phyloP scores from a whole-genome alignment of 2,329 filamentous ascomycete genomes.

The Anisogramma anomala region DNA sequence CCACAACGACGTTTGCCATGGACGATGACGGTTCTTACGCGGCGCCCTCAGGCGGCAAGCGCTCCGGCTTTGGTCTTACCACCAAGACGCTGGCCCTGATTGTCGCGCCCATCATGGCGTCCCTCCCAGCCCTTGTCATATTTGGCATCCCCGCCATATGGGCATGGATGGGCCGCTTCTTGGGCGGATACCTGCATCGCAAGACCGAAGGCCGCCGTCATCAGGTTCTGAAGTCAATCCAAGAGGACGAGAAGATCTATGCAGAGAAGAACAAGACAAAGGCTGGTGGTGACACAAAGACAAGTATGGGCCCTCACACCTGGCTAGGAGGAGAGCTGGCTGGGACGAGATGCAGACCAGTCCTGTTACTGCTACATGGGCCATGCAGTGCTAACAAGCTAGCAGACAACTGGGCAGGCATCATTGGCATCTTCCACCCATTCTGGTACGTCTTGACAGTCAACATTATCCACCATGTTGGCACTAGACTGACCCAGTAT shows the following conservation, averaged over 20 bases:
- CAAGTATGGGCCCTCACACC: no score
- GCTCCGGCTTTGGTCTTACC: constrained; percentile 22
- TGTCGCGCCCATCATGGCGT: constrained; percentile 20
- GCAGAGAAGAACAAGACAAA: constrained; percentile 20
- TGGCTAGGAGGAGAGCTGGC: constrained; percentile 46
- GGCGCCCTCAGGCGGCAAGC: constrained; percentile 19
- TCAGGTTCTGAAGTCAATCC: constrained; percentile 42
- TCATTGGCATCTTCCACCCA: constrained; percentile 94
- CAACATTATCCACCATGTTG: background rate
- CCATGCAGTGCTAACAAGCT: constrained; percentile 28
- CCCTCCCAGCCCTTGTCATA: constrained; percentile 23
- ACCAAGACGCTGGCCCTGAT: constrained; percentile 19
- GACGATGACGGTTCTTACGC: constrained; percentile 16
- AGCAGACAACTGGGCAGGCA: constrained; percentile 61
- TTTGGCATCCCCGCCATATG: constrained; percentile 28
- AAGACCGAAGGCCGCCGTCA: constrained; percentile 52
- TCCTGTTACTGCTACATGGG: constrained; percentile 23
- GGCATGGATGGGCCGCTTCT: constrained; percentile 27
- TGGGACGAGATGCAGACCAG: constrained; percentile 58
- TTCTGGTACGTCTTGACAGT: constrained; percentile 58
- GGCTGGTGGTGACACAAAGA: constrained; percentile 20
- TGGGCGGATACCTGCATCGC: constrained; percentile 51
- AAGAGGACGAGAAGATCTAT: constrained; percentile 30
- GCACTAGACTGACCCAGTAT: constrained; percentile 12
- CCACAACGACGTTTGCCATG: constrained; percentile 16